Percentiles rank a stretch among this genome's conserved stretches.
Conservation (phyloP, 1,284 basidiomycete species). For the Trametes pubescens region DNA sequence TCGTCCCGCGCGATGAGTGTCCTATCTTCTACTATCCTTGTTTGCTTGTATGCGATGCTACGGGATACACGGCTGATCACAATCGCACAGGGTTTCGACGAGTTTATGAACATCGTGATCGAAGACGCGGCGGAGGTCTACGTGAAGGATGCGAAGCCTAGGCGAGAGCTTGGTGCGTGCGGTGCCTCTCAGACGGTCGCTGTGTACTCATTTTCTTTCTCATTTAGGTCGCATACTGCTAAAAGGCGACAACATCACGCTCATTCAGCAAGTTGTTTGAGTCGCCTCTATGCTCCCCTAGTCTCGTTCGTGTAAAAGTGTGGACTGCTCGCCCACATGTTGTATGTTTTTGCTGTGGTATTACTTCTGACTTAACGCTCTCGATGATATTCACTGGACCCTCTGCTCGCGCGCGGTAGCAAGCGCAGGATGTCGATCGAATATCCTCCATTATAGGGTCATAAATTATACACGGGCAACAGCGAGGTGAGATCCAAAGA, state of each 20-base stretch:
- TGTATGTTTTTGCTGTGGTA: constrained; percentile 39
- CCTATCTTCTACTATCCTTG: constrained; percentile 14
- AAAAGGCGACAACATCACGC: constrained; percentile 96
- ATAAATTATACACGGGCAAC: constrained; percentile 85
- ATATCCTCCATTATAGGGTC: constrained; percentile 15
- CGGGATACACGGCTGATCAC: constrained; percentile 29
- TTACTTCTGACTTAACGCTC: constrained; percentile 28
- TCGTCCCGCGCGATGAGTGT: constrained; percentile 31
- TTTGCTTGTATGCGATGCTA: constrained; percentile 4
- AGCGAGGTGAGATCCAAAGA: constrained; percentile 75
- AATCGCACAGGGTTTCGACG: constrained; percentile 89
- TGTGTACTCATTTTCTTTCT: constrained; percentile 1
- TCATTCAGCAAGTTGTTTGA: constrained; percentile 80
- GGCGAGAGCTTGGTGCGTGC: constrained; percentile 77
- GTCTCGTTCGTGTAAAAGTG: constrained; percentile 34
- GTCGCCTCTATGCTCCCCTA: constrained; percentile 2
- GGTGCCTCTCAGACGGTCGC: constrained; percentile 2
- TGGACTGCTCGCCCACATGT: constrained; percentile 28
- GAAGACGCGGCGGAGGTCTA: constrained; percentile 96
- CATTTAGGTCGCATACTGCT: constrained; percentile 86
- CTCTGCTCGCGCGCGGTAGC: neutral
- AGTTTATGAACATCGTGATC: constrained; percentile 99
- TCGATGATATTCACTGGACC: constrained; percentile 15
- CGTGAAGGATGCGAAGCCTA: constrained; percentile 86
- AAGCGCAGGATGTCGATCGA: constrained; percentile 10